phyloP scores from a whole-genome alignment of 2,329 filamentous ascomycete genomes.

The Penicillium sclerotiorum region DNA sequence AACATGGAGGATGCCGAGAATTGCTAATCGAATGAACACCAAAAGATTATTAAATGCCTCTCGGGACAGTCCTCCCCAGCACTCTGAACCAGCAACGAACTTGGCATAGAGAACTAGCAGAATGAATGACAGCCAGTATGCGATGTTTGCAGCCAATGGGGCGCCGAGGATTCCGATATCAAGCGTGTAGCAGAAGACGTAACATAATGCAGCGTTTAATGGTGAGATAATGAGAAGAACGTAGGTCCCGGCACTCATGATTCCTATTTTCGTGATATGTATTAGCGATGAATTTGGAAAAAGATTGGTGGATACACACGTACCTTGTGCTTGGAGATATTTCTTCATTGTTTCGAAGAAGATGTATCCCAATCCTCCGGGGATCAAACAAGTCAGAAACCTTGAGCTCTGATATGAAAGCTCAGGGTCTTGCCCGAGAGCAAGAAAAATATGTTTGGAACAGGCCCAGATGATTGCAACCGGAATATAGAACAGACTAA shows the following conservation, averaged over 20 bases:
- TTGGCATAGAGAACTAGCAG: constrained; percentile 73
- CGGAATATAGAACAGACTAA: constrained; percentile 71
- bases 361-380: constrained; percentile 81
- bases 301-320: not conserved
- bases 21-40: constrained; percentile 72
- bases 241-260: constrained; percentile 67
- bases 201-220: constrained; percentile 61
- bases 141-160: constrained; percentile 78
- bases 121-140: constrained; percentile 82
- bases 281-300: no score
- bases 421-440: constrained; percentile 75
- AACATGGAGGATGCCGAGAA: constrained; percentile 78
- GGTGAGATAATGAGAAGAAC: constrained; percentile 64
- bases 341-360: constrained; percentile 80
- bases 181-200: constrained; percentile 72
- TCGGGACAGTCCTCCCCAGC: constrained; percentile 75
- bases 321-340: constrained; percentile 61
- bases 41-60: constrained; percentile 67
- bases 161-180: constrained; percentile 74
- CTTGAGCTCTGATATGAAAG: constrained; percentile 72
- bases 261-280: no score
- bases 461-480: constrained; percentile 74
- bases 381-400: constrained; percentile 74
- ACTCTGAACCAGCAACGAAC: constrained; percentile 70
- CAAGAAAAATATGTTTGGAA: constrained; percentile 72